A percentile compares a stretch with the other conserved stretches of the same genome.
Evolutionary conservation across 305 asterid species (phyloP).

Genomic region (Fraxinus dipetala): DNA sequence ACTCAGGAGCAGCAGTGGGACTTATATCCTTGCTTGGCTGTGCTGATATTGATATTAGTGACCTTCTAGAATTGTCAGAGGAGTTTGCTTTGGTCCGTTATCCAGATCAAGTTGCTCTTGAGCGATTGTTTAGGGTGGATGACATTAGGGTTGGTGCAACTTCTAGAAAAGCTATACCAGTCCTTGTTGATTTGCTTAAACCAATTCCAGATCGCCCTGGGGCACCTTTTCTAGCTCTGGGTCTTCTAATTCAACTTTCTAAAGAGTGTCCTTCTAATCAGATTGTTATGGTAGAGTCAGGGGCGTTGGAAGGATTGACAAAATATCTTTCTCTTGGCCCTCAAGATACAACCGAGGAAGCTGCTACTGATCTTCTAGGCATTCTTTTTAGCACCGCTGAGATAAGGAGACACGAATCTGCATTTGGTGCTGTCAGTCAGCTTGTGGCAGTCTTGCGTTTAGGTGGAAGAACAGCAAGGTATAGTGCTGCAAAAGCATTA

Average conservation of each 20-base stretch:
- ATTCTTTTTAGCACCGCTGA: constrained; percentile 93
- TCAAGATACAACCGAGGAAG: constrained; percentile 97
- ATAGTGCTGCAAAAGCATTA: constrained; percentile 98
- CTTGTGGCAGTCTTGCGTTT: constrained; percentile 95
- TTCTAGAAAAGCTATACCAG: constrained; percentile 97
- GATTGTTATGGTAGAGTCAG: constrained; percentile 92
- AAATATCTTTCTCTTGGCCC: constrained; percentile 95
- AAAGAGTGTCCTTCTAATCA: constrained; percentile 84
- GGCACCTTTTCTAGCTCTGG: constrained; percentile 91
- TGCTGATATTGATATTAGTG: constrained; percentile 73
- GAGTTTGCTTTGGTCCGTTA: constrained; percentile 75
- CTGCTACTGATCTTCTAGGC: constrained; percentile 94
- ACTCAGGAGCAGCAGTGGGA: constrained; percentile 93
- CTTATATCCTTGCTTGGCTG: constrained; percentile 92
- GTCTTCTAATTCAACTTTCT: constrained; percentile 86
- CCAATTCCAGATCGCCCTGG: constrained; percentile 99
- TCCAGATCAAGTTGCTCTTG: constrained; percentile 97
- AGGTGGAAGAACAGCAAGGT: constrained; percentile 97
- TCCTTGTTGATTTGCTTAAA: constrained; percentile 91
- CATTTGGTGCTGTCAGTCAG: constrained; percentile 94
- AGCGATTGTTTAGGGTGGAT: constrained; percentile 91
- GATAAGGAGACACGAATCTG: constrained; percentile 93
- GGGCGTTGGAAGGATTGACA: constrained; percentile 94
- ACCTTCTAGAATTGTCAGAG: constrained; percentile 80
- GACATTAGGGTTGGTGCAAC: constrained; percentile 96